Percentiles rank a stretch among this genome's conserved stretches.
These are phyloP conservation scores for Camellia lanceoleosa DNA, from an alignment of 148 eudicot species.

Conservation along the genomic window DNA sequence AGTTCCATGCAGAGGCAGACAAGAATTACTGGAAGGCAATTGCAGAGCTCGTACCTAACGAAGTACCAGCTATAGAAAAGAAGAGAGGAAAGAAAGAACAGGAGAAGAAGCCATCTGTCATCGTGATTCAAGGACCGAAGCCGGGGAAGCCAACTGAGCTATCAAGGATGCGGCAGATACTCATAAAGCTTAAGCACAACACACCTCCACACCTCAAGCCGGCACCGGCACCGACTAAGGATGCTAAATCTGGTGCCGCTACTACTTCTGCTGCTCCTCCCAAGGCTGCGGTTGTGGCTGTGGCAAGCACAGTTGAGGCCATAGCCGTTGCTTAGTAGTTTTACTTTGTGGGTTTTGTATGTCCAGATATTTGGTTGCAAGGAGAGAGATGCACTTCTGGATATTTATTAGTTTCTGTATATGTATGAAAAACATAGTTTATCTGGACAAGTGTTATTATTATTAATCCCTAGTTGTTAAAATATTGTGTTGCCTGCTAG, in stretches of 20 bases:
- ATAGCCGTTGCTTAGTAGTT: constrained; percentile 35
- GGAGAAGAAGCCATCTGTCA: constrained; percentile 37
- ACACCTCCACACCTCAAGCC: constrained; percentile 46
- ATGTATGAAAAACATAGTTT: not conserved
- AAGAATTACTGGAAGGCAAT: constrained; percentile 52
- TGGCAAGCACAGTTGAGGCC: constrained; percentile 32
- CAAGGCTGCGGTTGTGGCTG: constrained; percentile 23
- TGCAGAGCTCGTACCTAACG: constrained; percentile 48
- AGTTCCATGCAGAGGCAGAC: constrained; percentile 48
- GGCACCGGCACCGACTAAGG: constrained; percentile 20
- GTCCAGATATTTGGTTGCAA: not conserved
- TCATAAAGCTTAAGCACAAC: constrained; percentile 53
- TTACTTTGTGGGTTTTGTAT: not conserved
- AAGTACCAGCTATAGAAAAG: constrained; percentile 40
- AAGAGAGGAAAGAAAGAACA: constrained; percentile 42
- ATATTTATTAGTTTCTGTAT: not conserved
- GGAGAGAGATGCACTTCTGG: not conserved
- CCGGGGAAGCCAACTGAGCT: constrained; percentile 59
- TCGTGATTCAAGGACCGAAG: constrained; percentile 52
- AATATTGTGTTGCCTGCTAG: too few relatives aligned
- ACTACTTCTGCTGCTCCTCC: constrained; percentile 19
- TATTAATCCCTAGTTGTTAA: too few relatives aligned
- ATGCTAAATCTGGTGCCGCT: constrained; percentile 21
- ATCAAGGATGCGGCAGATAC: constrained; percentile 50
- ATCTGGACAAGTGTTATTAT: not conserved